These are phyloP conservation scores for Diaporthe caulivora DNA, from an alignment of 2,329 filamentous ascomycete species.

Conservation along the genomic window DNA sequence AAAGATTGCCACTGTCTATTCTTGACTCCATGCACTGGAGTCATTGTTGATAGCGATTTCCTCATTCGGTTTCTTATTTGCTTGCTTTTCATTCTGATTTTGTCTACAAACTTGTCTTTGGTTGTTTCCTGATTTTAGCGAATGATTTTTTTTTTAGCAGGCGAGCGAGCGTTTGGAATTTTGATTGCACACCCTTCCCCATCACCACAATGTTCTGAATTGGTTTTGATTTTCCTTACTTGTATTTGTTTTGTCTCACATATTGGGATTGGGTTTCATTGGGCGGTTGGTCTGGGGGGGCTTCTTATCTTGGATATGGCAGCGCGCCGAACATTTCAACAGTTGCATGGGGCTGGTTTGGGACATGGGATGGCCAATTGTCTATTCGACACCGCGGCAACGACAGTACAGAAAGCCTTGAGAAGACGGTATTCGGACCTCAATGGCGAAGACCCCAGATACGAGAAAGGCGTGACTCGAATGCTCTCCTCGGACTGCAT, in stretches of 20 bases:
- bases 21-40: slow-evolving; percentile 45
- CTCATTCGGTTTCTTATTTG: slow-evolving; percentile 47
- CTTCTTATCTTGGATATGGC: slow-evolving; percentile 41
- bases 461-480: slow-evolving; percentile 17
- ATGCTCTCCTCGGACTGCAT: slow-evolving; percentile 22
- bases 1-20: slow-evolving; percentile 47
- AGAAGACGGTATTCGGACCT: slow-evolving; percentile 34
- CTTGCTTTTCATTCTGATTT: slow-evolving; percentile 49
- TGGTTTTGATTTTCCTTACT: slow-evolving; percentile 42
- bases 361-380: slow-evolving; percentile 36
- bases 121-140: slow-evolving; percentile 44
- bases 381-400: slow-evolving; percentile 37
- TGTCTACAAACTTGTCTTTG: slow-evolving; percentile 44
- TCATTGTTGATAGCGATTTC: slow-evolving; percentile 48
- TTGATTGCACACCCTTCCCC: slow-evolving; percentile 26
- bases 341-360: slow-evolving; percentile 39
- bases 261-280: slow-evolving; percentile 33
- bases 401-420: slow-evolving; percentile 40
- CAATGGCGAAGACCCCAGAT: slow-evolving; percentile 33
- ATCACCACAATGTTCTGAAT: background rate
- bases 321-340: slow-evolving; percentile 40
- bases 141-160: slow-evolving; percentile 45
- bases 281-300: slow-evolving; percentile 34
- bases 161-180: slow-evolving; percentile 55
- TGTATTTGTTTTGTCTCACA: slow-evolving; percentile 43